Base-by-base conservation (phyloP, 2,329 filamentous ascomycete genomes). In the Ascochyta lentis region DNA sequence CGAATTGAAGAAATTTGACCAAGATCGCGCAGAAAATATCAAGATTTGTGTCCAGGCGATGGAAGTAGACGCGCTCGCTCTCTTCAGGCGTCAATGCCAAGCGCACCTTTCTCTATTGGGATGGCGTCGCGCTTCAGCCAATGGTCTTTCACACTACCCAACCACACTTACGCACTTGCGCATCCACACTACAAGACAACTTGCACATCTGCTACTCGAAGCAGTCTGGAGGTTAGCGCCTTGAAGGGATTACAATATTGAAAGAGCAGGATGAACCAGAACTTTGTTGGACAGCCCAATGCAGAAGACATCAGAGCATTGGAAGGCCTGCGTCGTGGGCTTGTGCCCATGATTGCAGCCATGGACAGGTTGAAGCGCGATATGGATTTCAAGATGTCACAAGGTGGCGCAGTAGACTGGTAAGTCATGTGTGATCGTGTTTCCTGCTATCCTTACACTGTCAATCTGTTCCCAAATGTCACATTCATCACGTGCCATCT, bases 271-370 rank as follows among this genome's bases (percentile, higher is more conserved):
- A 69, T 69, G 66, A 68, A 69, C 50, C 59, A 61, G 38, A 68
- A 68, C 56, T 69, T 69, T 46, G 49, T 61, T 24, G 66, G 66
- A 35, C 56, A 61, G 44, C 64, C 64, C 7, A 58, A 59, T 47
- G 56, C 58, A n/a, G 66, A 70, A 34, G 67, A 70, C 41, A 55
- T 64, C 10, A 51, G 62, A 45, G 38, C 61, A 37, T 45, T 70
- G 9, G 67, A 70, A 31, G 54, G 58, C 34, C 48, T 70, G 51
- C 67, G 67, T 7, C 64, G 63, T 43, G 60, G 64, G 44, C 31
- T 70, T 19, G 51, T 68, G 52, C 66, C 67, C 26, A 66, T 70
- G 61, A 63, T 70, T 38, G 59, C 61, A 39, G 55, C 56, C 16
- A 61, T 70, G 56, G 64, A 67, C 31, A 63, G 63, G 23, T 34